Percentiles rank a stretch among this genome's conserved stretches.
Evolutionary conservation across 179 eudicot genomes (phyloP).

Genomic region (Silene vulgaris): DNA sequence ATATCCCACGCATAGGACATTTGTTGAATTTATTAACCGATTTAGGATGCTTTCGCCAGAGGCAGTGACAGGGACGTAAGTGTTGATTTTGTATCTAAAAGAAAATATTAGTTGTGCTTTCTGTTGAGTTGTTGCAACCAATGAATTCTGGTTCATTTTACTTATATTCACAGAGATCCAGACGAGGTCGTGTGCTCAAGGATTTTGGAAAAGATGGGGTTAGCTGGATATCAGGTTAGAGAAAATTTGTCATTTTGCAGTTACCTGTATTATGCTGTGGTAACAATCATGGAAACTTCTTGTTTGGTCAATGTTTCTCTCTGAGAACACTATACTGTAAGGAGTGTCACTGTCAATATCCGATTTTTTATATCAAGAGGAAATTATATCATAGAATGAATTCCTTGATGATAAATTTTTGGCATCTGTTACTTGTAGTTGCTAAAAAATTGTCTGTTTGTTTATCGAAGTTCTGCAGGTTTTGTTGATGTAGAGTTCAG

Average conservation of each 20-base stretch:
- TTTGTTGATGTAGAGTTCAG: background rate
- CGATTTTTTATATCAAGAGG: background rate
- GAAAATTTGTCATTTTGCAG: background rate
- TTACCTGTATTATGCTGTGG: background rate
- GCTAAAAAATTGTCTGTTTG: background rate
- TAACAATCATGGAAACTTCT: background rate
- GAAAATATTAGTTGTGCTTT: background rate
- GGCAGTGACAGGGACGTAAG: conserved; percentile 63
- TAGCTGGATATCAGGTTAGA: conserved; percentile 72
- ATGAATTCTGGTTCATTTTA: conserved; percentile 25
- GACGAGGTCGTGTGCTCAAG: conserved; percentile 64
- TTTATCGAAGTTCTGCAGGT: background rate
- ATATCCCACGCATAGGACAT: conserved; percentile 81
- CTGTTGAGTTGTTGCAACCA: conserved; percentile 17
- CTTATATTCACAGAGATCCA: conserved; percentile 45
- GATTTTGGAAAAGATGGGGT: conserved; percentile 73
- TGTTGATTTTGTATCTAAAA: conserved; percentile 5
- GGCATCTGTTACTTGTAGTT: conserved; percentile 7
- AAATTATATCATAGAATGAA: background rate
- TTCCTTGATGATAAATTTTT: background rate
- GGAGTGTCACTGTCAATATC: background rate
- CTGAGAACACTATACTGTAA: background rate
- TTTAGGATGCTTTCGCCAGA: conserved; percentile 81
- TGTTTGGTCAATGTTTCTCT: background rate
- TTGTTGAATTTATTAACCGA: conserved; percentile 72